These are phyloP conservation scores for Mortierella sp. DNA, from an alignment of 371 early-diverging fungal species.

Conservation along the genomic window DNA sequence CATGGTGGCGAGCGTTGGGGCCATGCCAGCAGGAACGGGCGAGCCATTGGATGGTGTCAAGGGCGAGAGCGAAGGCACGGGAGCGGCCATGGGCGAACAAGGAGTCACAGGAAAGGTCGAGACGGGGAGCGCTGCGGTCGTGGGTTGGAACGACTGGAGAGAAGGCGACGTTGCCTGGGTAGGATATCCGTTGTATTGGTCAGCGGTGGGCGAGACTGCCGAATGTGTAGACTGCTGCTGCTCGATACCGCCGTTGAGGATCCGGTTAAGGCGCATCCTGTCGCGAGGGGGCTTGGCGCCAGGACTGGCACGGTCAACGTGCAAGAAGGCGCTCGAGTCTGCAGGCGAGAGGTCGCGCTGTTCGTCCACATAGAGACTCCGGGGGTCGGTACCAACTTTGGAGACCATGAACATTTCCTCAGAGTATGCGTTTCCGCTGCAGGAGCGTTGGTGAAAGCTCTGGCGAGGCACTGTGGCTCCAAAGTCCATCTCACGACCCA, in stretches of 20 bases:
- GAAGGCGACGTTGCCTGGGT: conserved; percentile 33
- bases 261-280: conserved; percentile 48
- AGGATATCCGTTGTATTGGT: conserved; percentile 31
- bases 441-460: conserved; percentile 32
- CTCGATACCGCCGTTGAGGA: conserved; percentile 37
- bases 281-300: conserved; percentile 41
- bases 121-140: conserved; percentile 18
- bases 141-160: conserved; percentile 30
- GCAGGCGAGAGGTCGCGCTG: conserved; percentile 27
- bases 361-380: conserved; percentile 35
- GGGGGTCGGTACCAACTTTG: conserved; percentile 36
- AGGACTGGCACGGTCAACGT: conserved; percentile 36
- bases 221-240: conserved; percentile 16
- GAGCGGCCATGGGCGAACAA: conserved; percentile 15
- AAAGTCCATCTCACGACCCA: conserved; percentile 32
- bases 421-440: conserved; percentile 36
- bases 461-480: too few relatives aligned
- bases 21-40: conserved; percentile 48
- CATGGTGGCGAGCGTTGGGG: conserved; percentile 50
- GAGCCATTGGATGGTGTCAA: conserved; percentile 45
- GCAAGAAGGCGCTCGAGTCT: conserved; percentile 16
- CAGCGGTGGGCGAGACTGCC: background rate
- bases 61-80: conserved; percentile 29
- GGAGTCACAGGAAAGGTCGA: conserved; percentile 39
- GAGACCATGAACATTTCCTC: conserved; percentile 47